Evolutionary conservation across 2,329 filamentous ascomycete species (phyloP), one percentile per base, ranked within the genome.

Genomic region (Ascochyta clinopodiicola): DNA sequence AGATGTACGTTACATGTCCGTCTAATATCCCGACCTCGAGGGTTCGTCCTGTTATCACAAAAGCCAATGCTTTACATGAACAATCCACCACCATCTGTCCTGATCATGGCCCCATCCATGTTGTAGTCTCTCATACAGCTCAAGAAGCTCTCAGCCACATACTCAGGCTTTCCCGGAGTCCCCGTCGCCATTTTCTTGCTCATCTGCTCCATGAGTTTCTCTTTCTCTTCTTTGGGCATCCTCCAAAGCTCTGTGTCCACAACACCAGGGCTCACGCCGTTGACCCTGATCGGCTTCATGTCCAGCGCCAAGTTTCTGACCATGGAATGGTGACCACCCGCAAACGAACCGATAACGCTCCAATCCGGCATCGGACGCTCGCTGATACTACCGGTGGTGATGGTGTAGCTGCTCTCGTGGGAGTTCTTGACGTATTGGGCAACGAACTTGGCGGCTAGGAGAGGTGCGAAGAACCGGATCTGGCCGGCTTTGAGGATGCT

Each of bases 231-330:
- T 50, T 68, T 64, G 38, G 72, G 57, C 42, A 66, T 65, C 24
- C 53, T 53, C 79, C 79, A 81, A 6, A 81, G 55, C 59, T 76
- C 74, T 13, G 79, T 81, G 35, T 79, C 71, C 27, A 80, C 78
- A 0, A 78, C 75, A 0, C 87, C 88, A 0, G 86, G 85, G 48
- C 74, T 77, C 1, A 90, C 83, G 0, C 82, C 67, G 66, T 90
- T 90, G 24, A 89, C 86, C 2, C 88, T 75, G 8, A 89, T 72
- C 0, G 88, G 88, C 59, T 80, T 81, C 51, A 91, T 66, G 63
- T 90, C 87, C 29, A 89, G 64, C 2, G 87, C 87, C 31, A 90
- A 73, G 3, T 78, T 81, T 2, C 83, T 77, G 2, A 79, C 77
- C 68, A 88, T 78, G 3, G 81, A 79, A 44, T 85, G 77, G 6